phyloP scores from a whole-genome alignment of 1,284 basidiomycete species.

The Meripilus lineatus region DNA sequence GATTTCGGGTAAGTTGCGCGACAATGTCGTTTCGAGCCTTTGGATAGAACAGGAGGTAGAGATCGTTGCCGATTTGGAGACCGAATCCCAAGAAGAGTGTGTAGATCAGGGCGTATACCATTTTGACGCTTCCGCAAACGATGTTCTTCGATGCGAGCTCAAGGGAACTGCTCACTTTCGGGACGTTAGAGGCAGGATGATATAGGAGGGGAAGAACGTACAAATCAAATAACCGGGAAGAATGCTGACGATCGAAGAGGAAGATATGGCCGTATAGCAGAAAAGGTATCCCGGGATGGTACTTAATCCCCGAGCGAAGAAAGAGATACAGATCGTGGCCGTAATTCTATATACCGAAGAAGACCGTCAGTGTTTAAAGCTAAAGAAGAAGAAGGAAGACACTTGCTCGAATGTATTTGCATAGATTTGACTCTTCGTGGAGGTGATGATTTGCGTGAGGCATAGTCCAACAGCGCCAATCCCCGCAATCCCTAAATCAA shows the following conservation, averaged over 20 bases:
- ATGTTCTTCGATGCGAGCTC: slow-evolving; percentile 88
- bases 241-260: slow-evolving; percentile 77
- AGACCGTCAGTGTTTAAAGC: slow-evolving; percentile 1
- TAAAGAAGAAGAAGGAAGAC: slow-evolving; percentile 3
- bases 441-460: slow-evolving; percentile 67
- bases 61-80: slow-evolving; percentile 82
- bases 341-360: slow-evolving; percentile 55
- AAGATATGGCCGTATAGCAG: slow-evolving; percentile 86
- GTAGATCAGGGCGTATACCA: slow-evolving; percentile 88
- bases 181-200: slow-evolving; percentile 2
- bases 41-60: slow-evolving; percentile 76
- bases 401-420: slow-evolving; percentile 87
- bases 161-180: slow-evolving; percentile 76
- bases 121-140: slow-evolving; percentile 82
- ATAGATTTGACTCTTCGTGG: slow-evolving; percentile 71
- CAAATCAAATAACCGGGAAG: slow-evolving; percentile 80
- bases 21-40: slow-evolving; percentile 46
- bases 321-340: slow-evolving; percentile 77
- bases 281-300: slow-evolving; percentile 71
- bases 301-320: slow-evolving; percentile 73
- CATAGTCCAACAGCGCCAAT: slow-evolving; percentile 59
- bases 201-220: slow-evolving; percentile 32
- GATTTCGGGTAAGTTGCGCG: slow-evolving; percentile 43
- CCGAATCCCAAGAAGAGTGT: slow-evolving; percentile 87
- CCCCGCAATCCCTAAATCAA: slow-evolving; percentile 83